Base-by-base conservation (phyloP, 2,329 filamentous ascomycete species). In the Fusarium coicis region DNA sequence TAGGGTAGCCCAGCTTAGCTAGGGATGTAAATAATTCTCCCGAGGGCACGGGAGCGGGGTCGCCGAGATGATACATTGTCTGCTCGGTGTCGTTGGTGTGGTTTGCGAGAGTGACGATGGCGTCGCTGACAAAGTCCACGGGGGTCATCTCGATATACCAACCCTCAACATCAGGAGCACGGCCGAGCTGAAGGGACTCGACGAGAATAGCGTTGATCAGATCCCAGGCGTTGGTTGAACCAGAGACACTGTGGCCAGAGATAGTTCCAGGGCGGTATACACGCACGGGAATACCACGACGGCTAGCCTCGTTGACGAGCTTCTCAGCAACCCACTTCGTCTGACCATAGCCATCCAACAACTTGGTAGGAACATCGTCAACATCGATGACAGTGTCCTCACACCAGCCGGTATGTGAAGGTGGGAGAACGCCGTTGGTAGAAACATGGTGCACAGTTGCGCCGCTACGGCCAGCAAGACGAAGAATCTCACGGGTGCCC, bases 131-230 rank as follows among this genome's bases (percentile, higher is more conserved):
- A 76, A 93, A 95, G 81, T 96, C 93, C 19, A 94, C 93, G 0
- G 93, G 93, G 0, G 93, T 95, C 93, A 95, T 95, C 82, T 96
- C 93, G 3, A 92, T 89, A 55, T 91, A 89, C 93, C 93, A 96
- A 46, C 90, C 90, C 55, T 92, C 87, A 8, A 95, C 90, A 59
- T 93, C 87, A 0, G 93, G 93, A 3, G 89, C 89, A 73, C 89
- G 88, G 10, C 93, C 93, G 7, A 95, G 85, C 58, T 92, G 90
- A 42, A 95, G 86, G 0, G 93, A 95, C 79, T 95, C 93, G 4
- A 95, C 91, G 32, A 95, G 87, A 63, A 96, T 80, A 1, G 93
- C 93, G 58, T 92, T 93, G 50, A 96, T 84, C 26, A 96, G 83
- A 85, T 96, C 93, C 84, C 91, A 95, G 0, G 92, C 90, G 76